Evolutionary conservation across 2,329 filamentous ascomycete genomes (phyloP), one percentile per base, ranked within the genome.

Genomic region (Pseudogymnoascus sp.): DNA sequence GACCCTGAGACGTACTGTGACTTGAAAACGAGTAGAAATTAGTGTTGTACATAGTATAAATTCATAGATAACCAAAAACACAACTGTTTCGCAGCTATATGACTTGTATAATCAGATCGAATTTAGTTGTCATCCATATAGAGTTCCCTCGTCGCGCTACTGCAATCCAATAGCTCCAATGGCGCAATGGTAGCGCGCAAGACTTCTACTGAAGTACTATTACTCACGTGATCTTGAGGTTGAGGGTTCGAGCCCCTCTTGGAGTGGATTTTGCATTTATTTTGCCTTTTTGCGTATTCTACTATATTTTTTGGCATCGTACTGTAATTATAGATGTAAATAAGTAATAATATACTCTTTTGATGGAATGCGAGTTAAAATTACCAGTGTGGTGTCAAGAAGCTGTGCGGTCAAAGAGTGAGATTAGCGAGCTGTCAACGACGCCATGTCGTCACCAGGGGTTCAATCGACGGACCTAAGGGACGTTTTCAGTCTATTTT

Each of bases 171-270:
- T 28, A 28, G 43, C 43, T 50, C 43, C 43, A 50, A 50, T 50
- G 43, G 43, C 43, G 43, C 43, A 50, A 50, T 50, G 43, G 43
- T 50, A 50, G 43, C 43, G 43, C 43, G 43, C 43, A 50, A 50
- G 43, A 50, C 43, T 50, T 50, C 43, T 50, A 47, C 38, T 8
- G n/a, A 4, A 28, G 7, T 16, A 5, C 8, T 25, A 11, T 12
- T 47, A 28, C 12, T 28, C 22, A 50, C 43, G 43, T 50, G 39
- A 25, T 50, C 43, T 50, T 50, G 43, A 50, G 43, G 43, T 50
- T 50, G 43, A 50, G 43, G 43, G 43, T 50, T 50, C 43, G 43
- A 50, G 43, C 43, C 43, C 43, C 43, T 50, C 43, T 50, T 50
- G 43, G 43, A 50, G 43, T 50, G 43, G 9, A 20, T 11, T 16